A percentile compares a stretch with the other conserved stretches of the same genome.
phyloP scores from a whole-genome alignment of 1,284 basidiomycete species.

The Exobasidium rhododendri region DNA sequence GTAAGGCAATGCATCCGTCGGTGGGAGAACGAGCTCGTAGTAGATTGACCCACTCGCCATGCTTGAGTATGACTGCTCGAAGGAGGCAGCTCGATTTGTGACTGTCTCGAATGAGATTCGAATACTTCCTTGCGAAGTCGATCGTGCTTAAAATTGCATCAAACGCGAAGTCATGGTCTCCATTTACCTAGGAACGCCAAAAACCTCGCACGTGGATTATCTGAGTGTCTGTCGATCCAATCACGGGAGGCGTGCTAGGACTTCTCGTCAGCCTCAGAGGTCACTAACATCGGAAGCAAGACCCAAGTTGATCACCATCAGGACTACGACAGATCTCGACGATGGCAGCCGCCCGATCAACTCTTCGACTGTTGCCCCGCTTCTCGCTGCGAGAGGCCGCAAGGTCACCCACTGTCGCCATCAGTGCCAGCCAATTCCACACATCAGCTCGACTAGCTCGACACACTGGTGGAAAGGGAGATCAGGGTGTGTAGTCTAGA shows the following conservation, averaged over 20 bases:
- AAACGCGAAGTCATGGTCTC: too few relatives aligned
- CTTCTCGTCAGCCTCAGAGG: too few relatives aligned
- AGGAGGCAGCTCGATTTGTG: too few relatives aligned
- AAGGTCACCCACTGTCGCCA: neutral
- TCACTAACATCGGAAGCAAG: too few relatives aligned
- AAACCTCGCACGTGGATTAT: too few relatives aligned
- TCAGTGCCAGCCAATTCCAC: neutral
- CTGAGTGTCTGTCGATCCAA: too few relatives aligned
- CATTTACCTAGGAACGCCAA: too few relatives aligned
- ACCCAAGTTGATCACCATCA: conserved; percentile 1
- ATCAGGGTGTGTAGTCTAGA: neutral
- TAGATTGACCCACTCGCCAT: neutral
- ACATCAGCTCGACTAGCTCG: neutral
- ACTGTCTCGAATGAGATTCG: too few relatives aligned
- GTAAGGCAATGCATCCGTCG: conserved; percentile 80
- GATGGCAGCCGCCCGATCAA: conserved; percentile 16
- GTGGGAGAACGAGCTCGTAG: neutral
- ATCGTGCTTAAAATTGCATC: too few relatives aligned
- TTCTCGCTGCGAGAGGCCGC: neutral
- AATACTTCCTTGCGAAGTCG: too few relatives aligned
- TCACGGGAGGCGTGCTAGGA: too few relatives aligned
- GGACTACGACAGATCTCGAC: neutral
- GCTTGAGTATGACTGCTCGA: neutral
- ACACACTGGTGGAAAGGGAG: conserved; percentile 2
- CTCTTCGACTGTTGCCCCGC: neutral